Evolutionary conservation across 371 early-diverging fungal species (phyloP), one percentile per base, ranked within the genome.

Genomic region (Syncephalastrum racemosum): DNA sequence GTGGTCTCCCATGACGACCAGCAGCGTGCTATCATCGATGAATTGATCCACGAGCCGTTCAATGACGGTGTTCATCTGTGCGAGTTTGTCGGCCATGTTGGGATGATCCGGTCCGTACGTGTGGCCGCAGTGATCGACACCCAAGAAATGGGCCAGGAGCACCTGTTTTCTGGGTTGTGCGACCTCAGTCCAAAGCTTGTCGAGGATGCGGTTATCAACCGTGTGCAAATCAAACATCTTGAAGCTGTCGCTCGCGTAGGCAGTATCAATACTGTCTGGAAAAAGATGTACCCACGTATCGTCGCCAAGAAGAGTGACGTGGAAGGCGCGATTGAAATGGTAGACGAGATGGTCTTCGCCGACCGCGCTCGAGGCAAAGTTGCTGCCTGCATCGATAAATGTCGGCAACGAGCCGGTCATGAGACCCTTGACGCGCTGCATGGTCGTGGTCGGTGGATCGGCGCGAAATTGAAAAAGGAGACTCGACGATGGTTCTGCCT

Each of bases 1-100:
- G 66, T 99, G 99, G 71, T 99, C 99, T 19, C 99, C 99, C 75
- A 97, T 85, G n/a, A 99, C 88, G 13, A 95, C 79, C 12, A 99
- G 76, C 7, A 96, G 63, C 0, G 99, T 95, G 15, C 95, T 90
- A 6, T 93, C 74, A 56, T 91, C 90, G n/a, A 98, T 73, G 23
- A 19, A 10, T 16, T 74, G 68, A 0, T 76, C 62, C 23, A 93
- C 73, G 3, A 95, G 66, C 2, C 82, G 68, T 39, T 81, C 73
- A 15, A 99, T 70, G 20, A 94, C 82, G 6, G 64, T 60, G 73
- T 99, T 89, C 86, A 96, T 90, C 67, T 97, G 88, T 0, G 58
- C 61, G 31, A 97, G 76, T 66, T 97, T 95, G 20, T 64, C 67
- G 12, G 83, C 83, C 90, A 98, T 97, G 19, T 88, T 86, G 3